Evolutionary conservation across 306 rosid genomes (phyloP).

Genomic region (Inga oerstediana): DNA sequence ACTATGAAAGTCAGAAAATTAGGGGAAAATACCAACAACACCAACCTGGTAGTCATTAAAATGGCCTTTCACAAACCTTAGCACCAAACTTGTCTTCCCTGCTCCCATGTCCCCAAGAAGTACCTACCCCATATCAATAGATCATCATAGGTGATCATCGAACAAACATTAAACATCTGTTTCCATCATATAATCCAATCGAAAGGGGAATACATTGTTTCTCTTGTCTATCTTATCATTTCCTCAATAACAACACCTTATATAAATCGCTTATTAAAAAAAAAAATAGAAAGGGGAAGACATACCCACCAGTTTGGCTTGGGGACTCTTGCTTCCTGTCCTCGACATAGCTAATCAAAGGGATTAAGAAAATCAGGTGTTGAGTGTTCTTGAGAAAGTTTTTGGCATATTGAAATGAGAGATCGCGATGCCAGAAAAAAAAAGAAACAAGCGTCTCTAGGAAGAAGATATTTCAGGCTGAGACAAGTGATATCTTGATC

Average conservation of each 20-base stretch:
- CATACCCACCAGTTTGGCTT: slow-evolving; percentile 98
- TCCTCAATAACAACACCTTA: not conserved
- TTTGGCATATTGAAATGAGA: slow-evolving; percentile 36
- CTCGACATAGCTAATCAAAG: slow-evolving; percentile 55
- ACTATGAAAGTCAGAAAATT: not conserved
- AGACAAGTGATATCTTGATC: not conserved
- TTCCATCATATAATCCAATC: not conserved
- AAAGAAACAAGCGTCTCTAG: not conserved
- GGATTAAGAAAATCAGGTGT: not conserved
- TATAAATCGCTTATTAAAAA: not conserved
- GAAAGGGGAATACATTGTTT: slow-evolving; percentile 8
- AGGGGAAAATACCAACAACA: not conserved
- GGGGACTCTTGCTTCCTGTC: slow-evolving; percentile 67
- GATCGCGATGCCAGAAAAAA: not conserved
- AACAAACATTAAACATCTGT: not conserved
- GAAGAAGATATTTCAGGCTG: not conserved
- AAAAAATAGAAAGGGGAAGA: slow-evolving; percentile 41
- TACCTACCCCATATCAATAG: slow-evolving; percentile 47
- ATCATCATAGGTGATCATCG: not conserved
- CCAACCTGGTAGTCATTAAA: slow-evolving; percentile 81
- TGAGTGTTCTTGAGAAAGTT: not conserved
- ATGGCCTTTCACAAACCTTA: slow-evolving; percentile 85
- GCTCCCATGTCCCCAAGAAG: slow-evolving; percentile 93
- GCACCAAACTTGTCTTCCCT: slow-evolving; percentile 84
- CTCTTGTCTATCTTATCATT: not conserved